A percentile compares a stretch with the other conserved stretches of the same genome.
Conservation (phyloP, 768 basidiomycete genomes). For the Agrocybe praecox region DNA sequence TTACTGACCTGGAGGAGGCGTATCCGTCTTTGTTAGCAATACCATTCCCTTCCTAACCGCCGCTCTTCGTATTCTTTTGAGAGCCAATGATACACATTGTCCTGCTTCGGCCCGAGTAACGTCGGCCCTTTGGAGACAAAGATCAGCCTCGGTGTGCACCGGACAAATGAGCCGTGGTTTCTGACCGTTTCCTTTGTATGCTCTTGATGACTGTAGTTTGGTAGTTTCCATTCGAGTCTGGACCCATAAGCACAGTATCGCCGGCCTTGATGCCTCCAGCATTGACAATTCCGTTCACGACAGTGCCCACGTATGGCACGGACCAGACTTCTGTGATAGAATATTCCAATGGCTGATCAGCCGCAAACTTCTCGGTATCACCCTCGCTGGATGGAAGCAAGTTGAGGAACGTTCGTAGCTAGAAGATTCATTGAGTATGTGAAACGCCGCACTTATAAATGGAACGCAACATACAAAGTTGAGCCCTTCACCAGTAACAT, state of each 20-base stretch:
- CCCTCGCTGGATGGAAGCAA: conserved; percentile 86
- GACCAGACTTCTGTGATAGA: conserved; percentile 89
- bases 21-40: conserved; percentile 78
- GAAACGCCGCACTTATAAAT: neutral
- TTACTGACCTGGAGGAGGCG: conserved; percentile 70
- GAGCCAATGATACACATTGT: conserved; percentile 90
- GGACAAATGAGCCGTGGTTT: neutral
- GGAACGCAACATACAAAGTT: conserved; percentile 55
- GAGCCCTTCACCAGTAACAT: conserved; percentile 93
- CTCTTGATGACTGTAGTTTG: conserved; percentile 79
- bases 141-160: neutral
- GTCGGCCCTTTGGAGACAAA: conserved; percentile 55
- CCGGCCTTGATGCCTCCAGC: conserved; percentile 75
- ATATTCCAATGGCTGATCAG: conserved; percentile 83
- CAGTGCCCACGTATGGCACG: conserved; percentile 84
- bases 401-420: conserved; percentile 91
- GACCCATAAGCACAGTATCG: conserved; percentile 83
- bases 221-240: conserved; percentile 91
- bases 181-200: conserved; percentile 91
- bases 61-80: conserved; percentile 84
- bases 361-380: conserved; percentile 78
- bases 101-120: conserved; percentile 91
- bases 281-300: conserved; percentile 84
- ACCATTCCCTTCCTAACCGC: conserved; percentile 96
- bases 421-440: neutral